phyloP scores from a whole-genome alignment of 345 rosid genomes.

The Citrus inodora region DNA sequence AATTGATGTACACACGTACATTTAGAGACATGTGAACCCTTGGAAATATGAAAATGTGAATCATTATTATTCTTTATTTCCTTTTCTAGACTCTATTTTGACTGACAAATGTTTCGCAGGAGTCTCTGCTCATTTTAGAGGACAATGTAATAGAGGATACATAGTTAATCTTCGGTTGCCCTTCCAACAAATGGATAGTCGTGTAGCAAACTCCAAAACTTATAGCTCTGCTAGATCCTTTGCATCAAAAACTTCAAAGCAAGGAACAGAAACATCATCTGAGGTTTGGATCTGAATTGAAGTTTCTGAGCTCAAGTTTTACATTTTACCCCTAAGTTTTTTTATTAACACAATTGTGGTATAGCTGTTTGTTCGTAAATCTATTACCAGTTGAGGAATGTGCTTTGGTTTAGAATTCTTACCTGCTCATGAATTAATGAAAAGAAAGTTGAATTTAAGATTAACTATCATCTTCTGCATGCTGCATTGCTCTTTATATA shows the following conservation, averaged over 20 bases:
- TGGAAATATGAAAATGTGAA: background rate
- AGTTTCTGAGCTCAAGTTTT: background rate
- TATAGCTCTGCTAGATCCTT: constrained; percentile 52
- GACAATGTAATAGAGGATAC: constrained; percentile 19
- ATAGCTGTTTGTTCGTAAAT: background rate
- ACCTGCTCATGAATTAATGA: background rate
- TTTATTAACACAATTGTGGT: background rate
- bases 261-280: constrained; percentile 35
- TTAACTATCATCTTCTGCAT: background rate
- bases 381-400: background rate
- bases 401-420: background rate
- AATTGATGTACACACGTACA: background rate
- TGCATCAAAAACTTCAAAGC: constrained; percentile 63
- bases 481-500: background rate
- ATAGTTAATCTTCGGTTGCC: constrained; percentile 18
- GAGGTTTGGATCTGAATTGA: constrained; percentile 46
- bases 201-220: constrained; percentile 16
- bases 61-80: constrained; percentile 2
- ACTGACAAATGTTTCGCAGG: constrained; percentile 40
- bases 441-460: background rate
- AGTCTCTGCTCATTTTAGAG: constrained; percentile 16
- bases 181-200: constrained; percentile 21
- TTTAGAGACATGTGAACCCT: background rate
- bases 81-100: constrained; percentile 11
- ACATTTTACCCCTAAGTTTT: background rate